Evolutionary conservation across 129 eudicot genomes (phyloP), one percentile per base, ranked within the genome.

Genomic region (Centella asiatica): DNA sequence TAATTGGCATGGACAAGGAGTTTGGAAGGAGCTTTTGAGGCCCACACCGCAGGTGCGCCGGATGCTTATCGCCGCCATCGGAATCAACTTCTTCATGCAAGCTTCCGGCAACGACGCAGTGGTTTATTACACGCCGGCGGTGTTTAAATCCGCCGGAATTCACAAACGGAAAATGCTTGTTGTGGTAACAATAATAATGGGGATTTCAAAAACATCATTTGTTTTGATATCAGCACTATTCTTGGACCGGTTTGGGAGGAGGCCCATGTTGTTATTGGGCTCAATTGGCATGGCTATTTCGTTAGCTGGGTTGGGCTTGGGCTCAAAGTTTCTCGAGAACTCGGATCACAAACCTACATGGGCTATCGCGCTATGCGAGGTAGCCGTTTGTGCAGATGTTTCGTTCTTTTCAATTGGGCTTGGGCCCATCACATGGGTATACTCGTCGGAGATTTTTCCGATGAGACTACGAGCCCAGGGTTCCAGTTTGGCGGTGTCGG

Each of bases 41-140:
- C 97, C 97, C 1, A 44, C 87, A 1, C 59, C 37, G 3, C 58
- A 76, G 0, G 67, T 82, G 24, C 77, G 94, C 5, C 74, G 94
- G 25, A 78, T 90, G 44, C 80, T 90, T 0, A 13, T 86, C 1
- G 94, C 93, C 2, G 95, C 95, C 12, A 71, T 90, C 6, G 95
- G 97, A 7, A 86, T 90, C 33, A 83, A 90, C 51, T 90, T 90
- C 74, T 90, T 90, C 77, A 81, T 86, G 97, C 97, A 86, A 67
- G 97, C 97, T 0, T 83, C 97, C 0, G 95, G 94, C 1, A 90
- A 86, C n/a, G 94, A 90, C 31, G 97, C 97, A 2, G 97, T 90
- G 61, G 77, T 86, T 40, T 86, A 83, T 80, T 90, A 90, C 74
- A 85, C 82, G 15, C 97, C 89, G 28, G 78, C 71, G 28, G 94